Percentiles rank a stretch among this genome's conserved stretches.
Conservation (phyloP, 148 eudicot genomes). For the Pharnaceum exiguum region DNA sequence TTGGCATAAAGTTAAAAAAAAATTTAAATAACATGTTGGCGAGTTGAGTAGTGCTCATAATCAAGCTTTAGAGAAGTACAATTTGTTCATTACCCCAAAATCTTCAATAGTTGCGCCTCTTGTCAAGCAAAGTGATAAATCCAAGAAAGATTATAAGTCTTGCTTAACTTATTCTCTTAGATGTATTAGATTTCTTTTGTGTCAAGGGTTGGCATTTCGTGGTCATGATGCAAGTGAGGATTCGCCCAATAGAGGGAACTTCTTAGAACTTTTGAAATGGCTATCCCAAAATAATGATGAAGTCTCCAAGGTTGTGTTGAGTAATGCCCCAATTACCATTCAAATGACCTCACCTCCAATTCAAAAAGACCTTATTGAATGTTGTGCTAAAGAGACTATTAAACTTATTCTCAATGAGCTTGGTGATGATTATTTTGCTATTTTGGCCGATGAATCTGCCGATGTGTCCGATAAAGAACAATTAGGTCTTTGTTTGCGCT, state of each 20-base stretch:
- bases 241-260: slow-evolving; percentile 2
- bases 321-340: not conserved
- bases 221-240: not conserved
- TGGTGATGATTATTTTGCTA: slow-evolving; percentile 4
- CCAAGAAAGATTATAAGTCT: not conserved
- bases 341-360: not conserved
- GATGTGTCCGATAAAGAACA: slow-evolving; percentile 10
- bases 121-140: not conserved
- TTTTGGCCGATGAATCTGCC: slow-evolving; percentile 8
- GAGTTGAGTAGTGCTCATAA: not conserved
- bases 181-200: not conserved
- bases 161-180: not conserved
- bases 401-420: slow-evolving; percentile 1
- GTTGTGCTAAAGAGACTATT: slow-evolving; percentile 11
- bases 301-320: not conserved
- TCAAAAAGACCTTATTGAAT: not conserved
- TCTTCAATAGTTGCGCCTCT: slow-evolving; percentile 1
- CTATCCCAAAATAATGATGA: not conserved
- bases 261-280: slow-evolving; percentile 2
- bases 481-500: slow-evolving; percentile 3
- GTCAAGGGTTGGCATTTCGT: not conserved
- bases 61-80: not conserved
- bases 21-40: not conserved
- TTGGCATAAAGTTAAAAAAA: too few relatives aligned
- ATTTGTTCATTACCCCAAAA: slow-evolving; percentile 2